A percentile compares a stretch with the other conserved stretches of the same genome.
phyloP scores from a whole-genome alignment of 83 land plant genomes.

The Diphasiastrum complanatum region DNA sequence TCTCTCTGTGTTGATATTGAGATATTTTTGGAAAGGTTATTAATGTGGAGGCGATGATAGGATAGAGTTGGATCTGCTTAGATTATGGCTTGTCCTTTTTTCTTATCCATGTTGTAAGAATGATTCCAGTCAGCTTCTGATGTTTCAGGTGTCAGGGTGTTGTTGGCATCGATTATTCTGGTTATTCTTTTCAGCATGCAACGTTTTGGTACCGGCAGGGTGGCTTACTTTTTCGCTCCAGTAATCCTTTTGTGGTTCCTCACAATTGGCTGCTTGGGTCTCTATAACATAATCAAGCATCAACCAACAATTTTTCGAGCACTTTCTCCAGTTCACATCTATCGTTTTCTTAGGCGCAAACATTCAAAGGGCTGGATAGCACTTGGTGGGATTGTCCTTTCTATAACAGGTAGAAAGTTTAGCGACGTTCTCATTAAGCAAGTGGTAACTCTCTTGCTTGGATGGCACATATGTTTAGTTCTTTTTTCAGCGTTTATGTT shows the following conservation, averaged over 20 bases:
- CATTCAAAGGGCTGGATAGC: constrained; percentile 11
- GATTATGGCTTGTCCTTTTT: no score
- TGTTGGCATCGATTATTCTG: constrained; percentile 15
- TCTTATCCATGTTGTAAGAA: no score
- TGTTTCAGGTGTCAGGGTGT: constrained; percentile 23
- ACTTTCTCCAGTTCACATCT: constrained; percentile 16
- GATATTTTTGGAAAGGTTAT: no score
- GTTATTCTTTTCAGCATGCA: constrained; percentile 23
- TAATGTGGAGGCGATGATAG: no score
- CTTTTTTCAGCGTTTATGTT: not conserved
- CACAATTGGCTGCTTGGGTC: constrained; percentile 13
- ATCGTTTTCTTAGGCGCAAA: constrained; percentile 3
- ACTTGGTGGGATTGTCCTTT: constrained; percentile 32
- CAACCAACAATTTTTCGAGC: constrained; percentile 19
- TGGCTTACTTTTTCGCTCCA: constrained; percentile 29
- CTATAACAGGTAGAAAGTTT: constrained; percentile 24
- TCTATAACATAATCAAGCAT: constrained; percentile 20
- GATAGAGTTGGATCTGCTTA: no score
- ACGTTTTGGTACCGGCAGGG: constrained; percentile 20
- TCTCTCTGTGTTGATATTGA: no score
- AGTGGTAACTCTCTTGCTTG: not conserved
- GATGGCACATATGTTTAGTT: not conserved
- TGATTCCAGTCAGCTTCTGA: no score
- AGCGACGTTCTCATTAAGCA: not conserved
- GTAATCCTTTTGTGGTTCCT: constrained; percentile 24